A percentile compares a stretch with the other conserved stretches of the same genome.
These are phyloP conservation scores for Geotrichum australiense DNA, from an alignment of 1,139 yeast genomes.

Conservation along the genomic window DNA sequence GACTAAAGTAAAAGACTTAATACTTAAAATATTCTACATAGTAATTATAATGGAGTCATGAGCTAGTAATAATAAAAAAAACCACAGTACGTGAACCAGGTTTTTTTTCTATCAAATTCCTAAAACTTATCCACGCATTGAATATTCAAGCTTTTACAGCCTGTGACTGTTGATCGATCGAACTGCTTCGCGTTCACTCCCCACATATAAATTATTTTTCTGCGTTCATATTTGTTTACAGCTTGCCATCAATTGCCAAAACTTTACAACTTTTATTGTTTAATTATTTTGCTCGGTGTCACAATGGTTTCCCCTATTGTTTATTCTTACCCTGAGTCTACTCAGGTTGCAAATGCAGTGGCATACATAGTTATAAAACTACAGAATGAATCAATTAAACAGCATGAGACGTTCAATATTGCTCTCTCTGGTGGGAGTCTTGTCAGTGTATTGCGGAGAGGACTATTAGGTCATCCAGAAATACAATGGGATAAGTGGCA, in stretches of 20 bases:
- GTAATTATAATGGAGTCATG: no score
- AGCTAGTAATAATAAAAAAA: constrained; percentile 2
- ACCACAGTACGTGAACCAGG: not conserved
- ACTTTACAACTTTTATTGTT: no score
- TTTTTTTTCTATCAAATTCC: not conserved
- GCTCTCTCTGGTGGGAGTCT: constrained; percentile 91
- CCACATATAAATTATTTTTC: no score
- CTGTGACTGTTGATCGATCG: no score
- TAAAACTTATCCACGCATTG: no score
- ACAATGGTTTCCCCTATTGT: constrained; percentile 24
- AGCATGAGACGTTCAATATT: constrained; percentile 45
- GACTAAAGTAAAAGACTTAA: no score
- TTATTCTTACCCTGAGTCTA: constrained; percentile 24
- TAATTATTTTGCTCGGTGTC: no score
- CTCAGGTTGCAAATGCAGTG: constrained; percentile 49
- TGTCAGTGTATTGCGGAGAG: constrained; percentile 65
- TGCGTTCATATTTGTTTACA: no score
- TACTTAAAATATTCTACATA: no score
- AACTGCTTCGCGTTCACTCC: no score
- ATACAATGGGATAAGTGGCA: constrained; percentile 64
- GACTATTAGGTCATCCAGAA: constrained; percentile 53
- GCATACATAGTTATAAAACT: constrained; percentile 81
- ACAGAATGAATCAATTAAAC: constrained; percentile 57
- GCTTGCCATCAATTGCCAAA: no score
- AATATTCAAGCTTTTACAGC: no score